Conservation (phyloP, 2,329 filamentous ascomycete genomes). For the Hymenotorrendiella dingleyae region DNA sequence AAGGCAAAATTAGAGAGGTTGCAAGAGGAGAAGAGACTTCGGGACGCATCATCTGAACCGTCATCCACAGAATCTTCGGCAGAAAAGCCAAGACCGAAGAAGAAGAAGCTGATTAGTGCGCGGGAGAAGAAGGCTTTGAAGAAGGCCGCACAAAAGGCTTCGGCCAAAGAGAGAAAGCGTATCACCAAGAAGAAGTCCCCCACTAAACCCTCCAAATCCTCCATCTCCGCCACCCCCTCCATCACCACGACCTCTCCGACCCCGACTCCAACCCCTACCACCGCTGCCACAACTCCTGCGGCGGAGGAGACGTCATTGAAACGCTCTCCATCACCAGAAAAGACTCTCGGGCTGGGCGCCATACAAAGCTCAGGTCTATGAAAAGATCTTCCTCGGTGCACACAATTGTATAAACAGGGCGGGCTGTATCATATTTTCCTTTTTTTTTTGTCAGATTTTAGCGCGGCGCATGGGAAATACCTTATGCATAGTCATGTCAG, state of each 20-base stretch:
- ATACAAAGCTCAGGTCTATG: not conserved
- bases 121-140: conserved; percentile 5
- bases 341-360: not conserved
- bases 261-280: too few species aligned
- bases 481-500: not conserved
- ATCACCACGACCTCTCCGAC: not conserved
- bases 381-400: not conserved
- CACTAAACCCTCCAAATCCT: not conserved
- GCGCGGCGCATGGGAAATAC: not conserved
- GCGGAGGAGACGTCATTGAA: too few species aligned
- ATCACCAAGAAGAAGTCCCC: not conserved
- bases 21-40: not conserved
- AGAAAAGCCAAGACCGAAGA: not conserved
- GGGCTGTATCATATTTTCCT: not conserved
- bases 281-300: too few species aligned
- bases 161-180: conserved; percentile 6
- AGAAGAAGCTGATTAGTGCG: conserved; percentile 2
- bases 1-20: not conserved
- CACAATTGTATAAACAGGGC: not conserved
- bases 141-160: conserved; percentile 5
- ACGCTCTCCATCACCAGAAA: not conserved
- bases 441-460: not conserved
- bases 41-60: not conserved
- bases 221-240: not conserved
- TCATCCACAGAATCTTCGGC: not conserved